Percentiles rank a stretch among this genome's conserved stretches.
Evolutionary conservation across 257 asterid genomes (phyloP).

Genomic region (Solanum pimpinellifolium): DNA sequence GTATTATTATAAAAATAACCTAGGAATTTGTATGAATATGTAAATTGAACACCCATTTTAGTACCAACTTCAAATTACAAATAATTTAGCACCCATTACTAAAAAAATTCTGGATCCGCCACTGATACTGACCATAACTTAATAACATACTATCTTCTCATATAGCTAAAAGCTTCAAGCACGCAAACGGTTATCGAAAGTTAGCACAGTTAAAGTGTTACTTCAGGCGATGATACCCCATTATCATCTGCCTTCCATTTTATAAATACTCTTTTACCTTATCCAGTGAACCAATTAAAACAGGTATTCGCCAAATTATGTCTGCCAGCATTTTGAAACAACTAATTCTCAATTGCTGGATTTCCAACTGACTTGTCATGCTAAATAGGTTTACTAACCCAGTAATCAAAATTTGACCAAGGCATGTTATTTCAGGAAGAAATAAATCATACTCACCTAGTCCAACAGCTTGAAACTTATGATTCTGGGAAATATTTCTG

Average conservation of each 20-base stretch:
- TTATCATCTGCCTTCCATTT: neutral
- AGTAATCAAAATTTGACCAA: neutral
- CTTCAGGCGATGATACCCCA: neutral
- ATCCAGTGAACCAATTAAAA: neutral
- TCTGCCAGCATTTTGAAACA: neutral
- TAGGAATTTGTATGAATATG: too few relatives aligned
- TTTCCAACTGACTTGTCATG: neutral
- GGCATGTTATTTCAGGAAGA: neutral
- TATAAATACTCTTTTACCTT: neutral
- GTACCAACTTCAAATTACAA: neutral
- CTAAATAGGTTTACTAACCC: neutral
- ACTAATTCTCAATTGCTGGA: neutral
- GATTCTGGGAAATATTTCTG: conserved; percentile 96
- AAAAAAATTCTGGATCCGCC: neutral
- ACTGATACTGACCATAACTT: neutral
- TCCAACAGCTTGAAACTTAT: conserved; percentile 99
- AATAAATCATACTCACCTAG: conserved; percentile 49
- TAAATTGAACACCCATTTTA: too few relatives aligned
- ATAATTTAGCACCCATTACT: neutral
- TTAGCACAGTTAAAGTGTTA: neutral
- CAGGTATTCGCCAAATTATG: neutral
- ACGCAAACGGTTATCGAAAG: neutral
- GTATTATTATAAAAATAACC: too few relatives aligned
- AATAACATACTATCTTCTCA: neutral
- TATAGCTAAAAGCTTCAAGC: neutral